Percentiles rank a stretch among this genome's conserved stretches.
These are phyloP conservation scores for Arthrinium phaeospermum DNA, from an alignment of 2,329 filamentous ascomycete genomes.

Conservation along the genomic window DNA sequence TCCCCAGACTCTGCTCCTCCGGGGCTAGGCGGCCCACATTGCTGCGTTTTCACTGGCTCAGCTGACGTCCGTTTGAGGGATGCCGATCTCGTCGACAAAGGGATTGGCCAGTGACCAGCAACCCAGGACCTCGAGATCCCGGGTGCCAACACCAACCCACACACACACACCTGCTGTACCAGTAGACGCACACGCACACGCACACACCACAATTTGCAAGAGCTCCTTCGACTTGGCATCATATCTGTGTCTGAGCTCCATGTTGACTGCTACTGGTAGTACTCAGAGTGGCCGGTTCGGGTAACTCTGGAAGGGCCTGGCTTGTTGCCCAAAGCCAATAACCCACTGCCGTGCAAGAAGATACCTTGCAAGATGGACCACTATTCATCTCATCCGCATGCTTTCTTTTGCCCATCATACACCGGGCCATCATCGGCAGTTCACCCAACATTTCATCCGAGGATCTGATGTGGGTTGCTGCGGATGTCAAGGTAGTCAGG, in stretches of 20 bases:
- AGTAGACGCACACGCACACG: not conserved
- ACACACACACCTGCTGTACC: not conserved
- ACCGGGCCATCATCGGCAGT: slow-evolving; percentile 1
- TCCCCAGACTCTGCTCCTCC: slow-evolving; percentile 11
- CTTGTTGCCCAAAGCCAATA: not conserved
- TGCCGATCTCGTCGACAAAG: slow-evolving; percentile 9
- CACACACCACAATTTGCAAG: not conserved
- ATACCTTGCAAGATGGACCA: not conserved
- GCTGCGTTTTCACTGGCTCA: slow-evolving; percentile 14
- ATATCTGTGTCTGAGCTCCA: not conserved
- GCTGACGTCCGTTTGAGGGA: slow-evolving; percentile 13
- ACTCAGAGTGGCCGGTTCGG: not conserved
- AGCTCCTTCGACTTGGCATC: slow-evolving; percentile 8
- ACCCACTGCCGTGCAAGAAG: not conserved
- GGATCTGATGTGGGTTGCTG: not conserved
- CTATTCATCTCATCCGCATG: not conserved
- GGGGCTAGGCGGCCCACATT: not conserved
- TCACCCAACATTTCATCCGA: not conserved
- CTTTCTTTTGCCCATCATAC: not conserved
- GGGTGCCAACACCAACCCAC: slow-evolving; percentile 8
- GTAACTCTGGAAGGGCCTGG: not conserved
- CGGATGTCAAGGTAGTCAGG: not conserved
- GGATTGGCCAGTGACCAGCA: not conserved
- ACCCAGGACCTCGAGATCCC: slow-evolving; percentile 9
- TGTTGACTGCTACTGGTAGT: not conserved